Evolutionary conservation across 345 rosid genomes (phyloP).

Genomic region (Stellera chamaejasme): DNA sequence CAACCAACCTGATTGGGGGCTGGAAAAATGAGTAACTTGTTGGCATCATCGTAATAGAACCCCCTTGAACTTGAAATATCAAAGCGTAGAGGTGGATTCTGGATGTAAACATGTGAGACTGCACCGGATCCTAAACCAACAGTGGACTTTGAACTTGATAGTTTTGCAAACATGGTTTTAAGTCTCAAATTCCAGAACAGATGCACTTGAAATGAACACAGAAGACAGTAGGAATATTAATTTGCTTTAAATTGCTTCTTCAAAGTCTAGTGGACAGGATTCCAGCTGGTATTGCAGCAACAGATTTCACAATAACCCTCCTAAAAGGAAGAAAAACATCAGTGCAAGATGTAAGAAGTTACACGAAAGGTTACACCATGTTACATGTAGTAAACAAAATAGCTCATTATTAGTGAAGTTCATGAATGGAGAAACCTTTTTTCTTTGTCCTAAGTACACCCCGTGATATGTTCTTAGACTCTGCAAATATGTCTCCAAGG

Average conservation of each 20-base stretch:
- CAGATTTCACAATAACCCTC: too few relatives aligned
- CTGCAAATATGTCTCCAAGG: too few relatives aligned
- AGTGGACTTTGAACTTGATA: slow-evolving; percentile 59
- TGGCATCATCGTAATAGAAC: slow-evolving; percentile 88
- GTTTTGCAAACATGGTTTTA: slow-evolving; percentile 42
- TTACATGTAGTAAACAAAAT: neutral
- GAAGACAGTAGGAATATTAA: too few relatives aligned
- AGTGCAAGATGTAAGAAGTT: neutral
- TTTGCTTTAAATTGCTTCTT: too few relatives aligned
- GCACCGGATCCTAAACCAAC: slow-evolving; percentile 55
- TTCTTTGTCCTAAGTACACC: neutral
- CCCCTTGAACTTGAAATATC: slow-evolving; percentile 60
- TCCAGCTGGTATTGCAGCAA: too few relatives aligned
- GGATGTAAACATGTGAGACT: slow-evolving; percentile 77
- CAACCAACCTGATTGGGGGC: slow-evolving; percentile 55
- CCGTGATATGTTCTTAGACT: neutral
- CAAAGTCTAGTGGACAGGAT: too few relatives aligned
- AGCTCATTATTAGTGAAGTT: too few relatives aligned
- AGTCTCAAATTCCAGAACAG: slow-evolving; percentile 13
- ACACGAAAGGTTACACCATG: neutral
- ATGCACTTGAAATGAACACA: slow-evolving; percentile 1
- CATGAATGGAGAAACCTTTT: too few relatives aligned
- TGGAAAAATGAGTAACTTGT: slow-evolving; percentile 55
- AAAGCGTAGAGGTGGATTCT: slow-evolving; percentile 62
- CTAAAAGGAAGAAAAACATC: too few relatives aligned